These are phyloP conservation scores for Lactarius vividus DNA, from an alignment of 768 basidiomycete genomes.

Conservation along the genomic window DNA sequence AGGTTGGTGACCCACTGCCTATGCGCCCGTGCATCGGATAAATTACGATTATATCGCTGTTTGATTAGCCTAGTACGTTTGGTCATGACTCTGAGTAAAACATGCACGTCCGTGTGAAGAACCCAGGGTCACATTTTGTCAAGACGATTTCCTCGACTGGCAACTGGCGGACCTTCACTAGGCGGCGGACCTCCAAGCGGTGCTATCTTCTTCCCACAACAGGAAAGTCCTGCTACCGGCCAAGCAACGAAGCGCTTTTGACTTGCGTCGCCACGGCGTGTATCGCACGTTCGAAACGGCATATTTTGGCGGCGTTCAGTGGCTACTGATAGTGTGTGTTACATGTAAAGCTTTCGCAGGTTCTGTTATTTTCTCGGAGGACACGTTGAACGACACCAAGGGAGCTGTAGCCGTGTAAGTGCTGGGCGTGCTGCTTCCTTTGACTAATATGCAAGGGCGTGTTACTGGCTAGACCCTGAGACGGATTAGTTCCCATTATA, in stretches of 20 bases:
- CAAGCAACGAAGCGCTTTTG: constrained; percentile 19
- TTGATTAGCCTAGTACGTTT: neutral
- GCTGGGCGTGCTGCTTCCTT: constrained; percentile 3
- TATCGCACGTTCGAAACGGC: constrained; percentile 7
- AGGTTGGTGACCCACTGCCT: neutral
- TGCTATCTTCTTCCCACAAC: constrained; percentile 22
- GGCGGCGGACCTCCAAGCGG: constrained; percentile 6
- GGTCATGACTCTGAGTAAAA: neutral
- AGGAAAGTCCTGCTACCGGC: constrained; percentile 9
- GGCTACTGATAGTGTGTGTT: constrained; percentile 14
- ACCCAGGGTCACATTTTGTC: neutral
- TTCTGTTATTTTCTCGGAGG: neutral
- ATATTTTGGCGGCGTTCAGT: constrained; percentile 11
- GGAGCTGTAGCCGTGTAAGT: constrained; percentile 7
- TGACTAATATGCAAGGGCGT: constrained; percentile 15
- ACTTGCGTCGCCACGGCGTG: constrained; percentile 11
- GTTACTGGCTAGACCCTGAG: neutral
- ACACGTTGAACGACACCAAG: constrained; percentile 5
- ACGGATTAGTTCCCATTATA: neutral
- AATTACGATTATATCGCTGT: neutral
- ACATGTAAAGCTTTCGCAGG: constrained; percentile 10
- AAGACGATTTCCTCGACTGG: constrained; percentile 9
- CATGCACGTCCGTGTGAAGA: neutral
- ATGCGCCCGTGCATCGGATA: neutral
- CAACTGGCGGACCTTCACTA: neutral